Conservation (phyloP, 371 early-diverging fungal species). For the Dichotomocladium elegans region DNA sequence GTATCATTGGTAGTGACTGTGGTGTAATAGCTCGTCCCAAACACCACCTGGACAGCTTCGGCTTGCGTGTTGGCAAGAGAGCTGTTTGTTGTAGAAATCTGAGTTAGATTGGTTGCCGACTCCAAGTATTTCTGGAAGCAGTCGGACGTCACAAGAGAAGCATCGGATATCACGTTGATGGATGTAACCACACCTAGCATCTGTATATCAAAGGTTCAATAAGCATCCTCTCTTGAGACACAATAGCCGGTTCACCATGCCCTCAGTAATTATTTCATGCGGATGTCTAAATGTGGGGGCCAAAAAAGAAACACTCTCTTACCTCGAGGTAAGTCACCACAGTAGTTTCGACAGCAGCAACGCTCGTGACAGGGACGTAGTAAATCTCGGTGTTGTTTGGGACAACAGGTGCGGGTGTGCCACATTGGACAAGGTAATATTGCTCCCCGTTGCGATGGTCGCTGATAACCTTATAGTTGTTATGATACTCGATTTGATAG, state of each 20-base stretch:
- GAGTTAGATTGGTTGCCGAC: slow-evolving; percentile 18
- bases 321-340: slow-evolving; percentile 64
- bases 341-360: slow-evolving; percentile 61
- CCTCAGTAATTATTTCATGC: no score
- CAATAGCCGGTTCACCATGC: no score
- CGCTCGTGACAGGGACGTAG: slow-evolving; percentile 53
- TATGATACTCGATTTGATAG: slow-evolving; percentile 60
- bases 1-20: slow-evolving; percentile 19
- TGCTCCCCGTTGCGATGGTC: slow-evolving; percentile 35
- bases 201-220: no score
- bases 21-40: slow-evolving; percentile 22
- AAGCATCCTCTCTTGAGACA: no score
- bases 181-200: slow-evolving; percentile 61
- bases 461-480: slow-evolving; percentile 60
- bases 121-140: slow-evolving; percentile 58
- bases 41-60: slow-evolving; percentile 36
- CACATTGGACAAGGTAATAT: slow-evolving; percentile 70
- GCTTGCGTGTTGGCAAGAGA: slow-evolving; percentile 42
- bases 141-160: slow-evolving; percentile 56
- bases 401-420: slow-evolving; percentile 54
- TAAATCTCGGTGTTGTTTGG: slow-evolving; percentile 50
- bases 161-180: slow-evolving; percentile 53
- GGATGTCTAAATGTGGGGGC: no score
- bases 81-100: slow-evolving; percentile 32
- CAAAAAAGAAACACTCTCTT: slow-evolving; percentile 2